These are phyloP conservation scores for Aleurites moluccanus DNA, from an alignment of 441 rosid species.

Conservation along the genomic window DNA sequence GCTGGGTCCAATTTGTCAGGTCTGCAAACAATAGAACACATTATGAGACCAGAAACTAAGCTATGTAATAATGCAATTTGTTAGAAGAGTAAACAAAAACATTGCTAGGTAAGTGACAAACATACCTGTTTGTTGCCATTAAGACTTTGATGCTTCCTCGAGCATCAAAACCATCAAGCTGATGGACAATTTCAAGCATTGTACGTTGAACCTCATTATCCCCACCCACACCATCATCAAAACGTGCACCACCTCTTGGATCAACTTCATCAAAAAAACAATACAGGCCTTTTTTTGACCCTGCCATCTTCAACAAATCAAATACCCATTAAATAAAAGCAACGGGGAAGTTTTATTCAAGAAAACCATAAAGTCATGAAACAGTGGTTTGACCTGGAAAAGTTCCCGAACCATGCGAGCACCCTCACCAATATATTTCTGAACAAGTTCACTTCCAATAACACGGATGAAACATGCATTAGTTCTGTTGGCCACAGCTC, in stretches of 20 bases:
- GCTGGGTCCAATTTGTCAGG: slow-evolving; percentile 97
- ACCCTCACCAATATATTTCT: slow-evolving; percentile 97
- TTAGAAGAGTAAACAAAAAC: not conserved
- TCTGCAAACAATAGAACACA: slow-evolving; percentile 37
- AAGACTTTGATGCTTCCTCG: slow-evolving; percentile 97
- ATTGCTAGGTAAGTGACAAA: not conserved
- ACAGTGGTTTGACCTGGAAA: slow-evolving; percentile 62
- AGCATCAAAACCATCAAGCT: slow-evolving; percentile 97
- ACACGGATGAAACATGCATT: slow-evolving; percentile 99
- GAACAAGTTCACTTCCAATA: slow-evolving; percentile 98
- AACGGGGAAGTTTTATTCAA: not conserved
- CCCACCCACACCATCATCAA: slow-evolving; percentile 98
- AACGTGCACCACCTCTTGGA: slow-evolving; percentile 98
- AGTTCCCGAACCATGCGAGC: slow-evolving; percentile 98
- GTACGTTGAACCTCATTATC: slow-evolving; percentile 97
- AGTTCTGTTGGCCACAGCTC: slow-evolving; percentile 98
- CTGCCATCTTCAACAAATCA: slow-evolving; percentile 65
- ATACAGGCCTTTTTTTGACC: slow-evolving; percentile 95
- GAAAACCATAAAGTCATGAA: not conserved
- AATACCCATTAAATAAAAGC: not conserved
- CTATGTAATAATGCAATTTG: not conserved
- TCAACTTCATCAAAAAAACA: slow-evolving; percentile 98
- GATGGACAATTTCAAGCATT: slow-evolving; percentile 98
- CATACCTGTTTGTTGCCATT: slow-evolving; percentile 94
- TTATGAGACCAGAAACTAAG: not conserved